Evolutionary conservation across 352 stramenopile species (phyloP).

Genomic region (Globisporangium rhizosaccharum): DNA sequence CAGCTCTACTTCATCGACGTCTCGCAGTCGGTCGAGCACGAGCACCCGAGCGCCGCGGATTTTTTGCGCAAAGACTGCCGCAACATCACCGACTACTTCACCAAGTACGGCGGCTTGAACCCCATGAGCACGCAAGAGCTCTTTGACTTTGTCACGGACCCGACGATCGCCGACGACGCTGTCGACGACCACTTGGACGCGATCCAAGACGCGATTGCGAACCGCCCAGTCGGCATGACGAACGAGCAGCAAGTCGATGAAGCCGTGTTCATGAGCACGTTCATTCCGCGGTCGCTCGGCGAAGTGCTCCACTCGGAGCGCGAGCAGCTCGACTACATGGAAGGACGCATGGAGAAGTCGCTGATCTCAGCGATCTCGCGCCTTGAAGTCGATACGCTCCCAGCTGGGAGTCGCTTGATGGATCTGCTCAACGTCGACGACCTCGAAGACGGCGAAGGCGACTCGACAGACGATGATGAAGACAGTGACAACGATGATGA

Average conservation of each 20-base stretch:
- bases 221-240: conserved; percentile 45
- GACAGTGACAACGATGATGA: conserved; percentile 47
- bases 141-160: conserved; percentile 95
- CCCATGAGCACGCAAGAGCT: conserved; percentile 94
- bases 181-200: conserved; percentile 86
- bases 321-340: conserved; percentile 81
- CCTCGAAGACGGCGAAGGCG: conserved; percentile 72
- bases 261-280: conserved; percentile 92
- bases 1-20: conserved; percentile 98
- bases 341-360: conserved; percentile 84
- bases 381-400: conserved; percentile 43
- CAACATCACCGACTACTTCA: conserved; percentile 98
- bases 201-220: conserved; percentile 88
- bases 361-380: conserved; percentile 74
- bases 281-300: conserved; percentile 93
- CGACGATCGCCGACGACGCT: conserved; percentile 54
- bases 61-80: conserved; percentile 98
- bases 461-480: conserved; percentile 42
- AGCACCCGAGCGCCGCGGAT: conserved; percentile 96
- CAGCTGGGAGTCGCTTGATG: conserved; percentile 55
- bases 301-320: conserved; percentile 89
- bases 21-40: conserved; percentile 97
- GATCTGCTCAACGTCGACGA: conserved; percentile 46
- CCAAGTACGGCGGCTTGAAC: conserved; percentile 83
- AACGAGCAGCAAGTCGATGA: conserved; percentile 90